A percentile compares a stretch with the other conserved stretches of the same genome.
Evolutionary conservation across 306 rosid genomes (phyloP).

Genomic region (Prunus fruticosa): DNA sequence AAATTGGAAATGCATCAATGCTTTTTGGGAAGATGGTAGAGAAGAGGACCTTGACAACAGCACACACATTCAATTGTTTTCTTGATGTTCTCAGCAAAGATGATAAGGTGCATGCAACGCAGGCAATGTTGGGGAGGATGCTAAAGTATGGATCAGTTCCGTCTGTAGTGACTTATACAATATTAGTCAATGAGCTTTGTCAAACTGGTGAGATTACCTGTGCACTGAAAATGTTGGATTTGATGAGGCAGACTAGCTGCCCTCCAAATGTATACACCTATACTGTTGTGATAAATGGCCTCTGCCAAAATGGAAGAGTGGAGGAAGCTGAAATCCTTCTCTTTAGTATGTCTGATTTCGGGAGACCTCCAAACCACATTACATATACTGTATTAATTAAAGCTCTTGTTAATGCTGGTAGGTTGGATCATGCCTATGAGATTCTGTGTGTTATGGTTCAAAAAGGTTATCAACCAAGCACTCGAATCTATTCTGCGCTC

Average conservation of each 20-base stretch:
- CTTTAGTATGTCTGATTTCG: neutral
- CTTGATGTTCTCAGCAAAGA: slow-evolving; percentile 5
- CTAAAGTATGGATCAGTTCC: neutral
- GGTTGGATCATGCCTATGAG: slow-evolving; percentile 2
- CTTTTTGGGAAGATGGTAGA: slow-evolving; percentile 1
- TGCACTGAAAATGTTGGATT: neutral
- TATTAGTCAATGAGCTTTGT: neutral
- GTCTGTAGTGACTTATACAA: neutral
- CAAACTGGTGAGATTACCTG: neutral
- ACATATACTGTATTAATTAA: neutral
- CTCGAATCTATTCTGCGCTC: neutral
- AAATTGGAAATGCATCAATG: neutral
- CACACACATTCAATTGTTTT: slow-evolving; percentile 3
- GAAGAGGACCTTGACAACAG: neutral
- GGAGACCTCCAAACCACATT: slow-evolving; percentile 3
- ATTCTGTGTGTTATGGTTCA: neutral
- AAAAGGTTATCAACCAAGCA: neutral
- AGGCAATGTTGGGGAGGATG: slow-evolving; percentile 1
- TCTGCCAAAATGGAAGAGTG: slow-evolving; percentile 7
- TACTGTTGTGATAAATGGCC: slow-evolving; percentile 1
- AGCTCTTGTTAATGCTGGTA: neutral
- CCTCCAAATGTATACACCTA: slow-evolving; percentile 13
- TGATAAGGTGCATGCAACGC: neutral
- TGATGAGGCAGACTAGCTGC: slow-evolving; percentile 1
- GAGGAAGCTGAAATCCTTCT: slow-evolving; percentile 18